Evolutionary conservation across 805 yeast genomes (phyloP), one percentile per base, ranked within the genome.

Genomic region (Cyberlindnera euphorbiiphila): DNA sequence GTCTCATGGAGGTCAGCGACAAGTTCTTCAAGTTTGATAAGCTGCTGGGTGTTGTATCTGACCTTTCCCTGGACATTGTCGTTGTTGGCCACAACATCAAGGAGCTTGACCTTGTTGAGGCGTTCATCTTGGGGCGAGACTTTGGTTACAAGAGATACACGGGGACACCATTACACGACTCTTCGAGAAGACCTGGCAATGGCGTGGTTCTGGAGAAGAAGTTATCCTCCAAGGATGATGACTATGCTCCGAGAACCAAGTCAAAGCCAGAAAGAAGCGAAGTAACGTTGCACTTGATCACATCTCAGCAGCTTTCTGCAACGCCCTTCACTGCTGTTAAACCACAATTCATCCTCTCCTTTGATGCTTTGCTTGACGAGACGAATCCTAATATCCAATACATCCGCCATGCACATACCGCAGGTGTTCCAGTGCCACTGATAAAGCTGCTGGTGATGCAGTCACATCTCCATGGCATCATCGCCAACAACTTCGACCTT

Each of bases 21-120:
- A 83, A 83, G 49, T 76, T 81, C 41, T 62, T 61, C 42, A 62
- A 71, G 31, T 66, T 81, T 43, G 78, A 81, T 49, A 59, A 66
- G 25, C 47, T 81, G 7, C 33, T 61, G 45, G 56, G 39, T 28
- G 37, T 38, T 8, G 23, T 41, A 9, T 28, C n/a, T 5, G 57
- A 29, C 11, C 12, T 32, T n/a, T 27, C 41, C 25, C 60, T 41
- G 18, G 57, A 66, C 11, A 48, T 71, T 4, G 54, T 69, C 5
- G 65, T 84, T 9, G 72, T 79, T 4, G 81, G 87, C 0, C 70
- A 73, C 25, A 73, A 69, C 49, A 69, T 80, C 16, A 79, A 81
- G 52, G 93, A 84, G 52, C 56, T 84, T 44, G 94, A 88, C 53
- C 62, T 88, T 31, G 68, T 88, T 6, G 97, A 88, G 57, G 84